Evolutionary conservation across 805 yeast genomes (phyloP).

Genomic region (Pichia californica): DNA sequence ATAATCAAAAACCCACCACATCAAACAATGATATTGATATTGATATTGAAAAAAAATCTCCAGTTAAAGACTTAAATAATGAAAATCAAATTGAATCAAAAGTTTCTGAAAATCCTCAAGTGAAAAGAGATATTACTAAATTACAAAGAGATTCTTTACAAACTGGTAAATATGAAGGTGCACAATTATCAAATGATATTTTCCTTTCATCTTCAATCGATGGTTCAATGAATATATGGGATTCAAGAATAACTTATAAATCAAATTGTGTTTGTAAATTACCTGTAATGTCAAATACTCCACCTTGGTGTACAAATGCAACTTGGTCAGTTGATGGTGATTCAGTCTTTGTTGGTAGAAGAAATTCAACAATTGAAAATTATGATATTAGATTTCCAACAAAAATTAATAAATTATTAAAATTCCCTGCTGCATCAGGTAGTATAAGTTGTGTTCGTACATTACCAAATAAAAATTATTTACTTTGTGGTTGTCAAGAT

Average conservation of each 20-base stretch:
- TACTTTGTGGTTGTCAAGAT: slow-evolving; percentile 85
- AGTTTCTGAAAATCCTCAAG: background rate
- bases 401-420: slow-evolving; percentile 46
- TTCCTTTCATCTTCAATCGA: slow-evolving; percentile 79
- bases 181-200: slow-evolving; percentile 34
- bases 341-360: slow-evolving; percentile 72
- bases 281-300: slow-evolving; percentile 54
- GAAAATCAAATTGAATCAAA: background rate
- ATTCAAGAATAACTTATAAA: slow-evolving; percentile 40
- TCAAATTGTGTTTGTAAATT: slow-evolving; percentile 20
- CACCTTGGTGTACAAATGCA: slow-evolving; percentile 93
- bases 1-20: background rate
- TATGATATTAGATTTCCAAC: slow-evolving; percentile 55
- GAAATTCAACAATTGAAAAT: slow-evolving; percentile 84
- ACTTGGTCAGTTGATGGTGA: slow-evolving; percentile 87
- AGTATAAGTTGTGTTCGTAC: slow-evolving; percentile 78
- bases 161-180: slow-evolving; percentile 21
- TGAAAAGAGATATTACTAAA: slow-evolving; percentile 13
- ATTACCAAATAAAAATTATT: slow-evolving; percentile 72
- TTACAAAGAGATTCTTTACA: slow-evolving; percentile 42
- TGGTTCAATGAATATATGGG: slow-evolving; percentile 82
- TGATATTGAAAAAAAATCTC: background rate
- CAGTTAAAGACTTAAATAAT: background rate
- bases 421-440: slow-evolving; percentile 83
- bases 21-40: slow-evolving; percentile 35